Base-by-base conservation (phyloP, 768 basidiomycete genomes). In the Mycena vitilis region DNA sequence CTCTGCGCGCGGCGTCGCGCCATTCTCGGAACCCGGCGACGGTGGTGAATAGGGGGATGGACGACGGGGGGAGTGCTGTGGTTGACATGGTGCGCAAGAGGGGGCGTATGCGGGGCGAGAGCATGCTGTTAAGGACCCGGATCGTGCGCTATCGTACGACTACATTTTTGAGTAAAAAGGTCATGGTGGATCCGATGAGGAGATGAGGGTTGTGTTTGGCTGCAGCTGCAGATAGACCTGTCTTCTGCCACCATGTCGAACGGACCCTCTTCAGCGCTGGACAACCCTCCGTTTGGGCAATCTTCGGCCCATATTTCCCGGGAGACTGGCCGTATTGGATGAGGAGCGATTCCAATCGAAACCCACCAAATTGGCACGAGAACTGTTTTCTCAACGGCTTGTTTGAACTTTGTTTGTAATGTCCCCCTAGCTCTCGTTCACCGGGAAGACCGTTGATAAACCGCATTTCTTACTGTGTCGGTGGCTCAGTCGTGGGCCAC, bases 11-110 rank as follows among this genome's bases (percentile, higher is more conserved):
- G 38, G 80, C 79, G 56, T 83, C 78, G 30, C 97, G 82, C 97
- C 98, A 99, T 82, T 81, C 78, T 45, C 94, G 85, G 73, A 87
- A 91, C 0, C 84, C 79, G 7, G 84, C 76, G 30, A 95, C 83
- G 0, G 91, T 88, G 11, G 83, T 87, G 70, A 95, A 86, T 76
- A 82, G 78, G 0, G 83, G 85, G 66, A 86, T 83, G 11, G 77
- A 68, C 6, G 82, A 81, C 12, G 73, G 63, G n/a, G 81, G 83
- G 12, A 81, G 73, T 25, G 69, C 68, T 36, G 73, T 59, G 37
- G 58, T 59, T 18, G 68, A 12, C 66, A 67, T 65, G 66, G 70
- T 65, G 66, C 34, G 49, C 49, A 52, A 25, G 38, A 59, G 54
- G 59, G 62, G 65, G 25, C 61, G 65, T 30, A 68, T 60, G 23